phyloP scores from a whole-genome alignment of 176 grass and related monocot genomes.

The Oropetium thomaeum region DNA sequence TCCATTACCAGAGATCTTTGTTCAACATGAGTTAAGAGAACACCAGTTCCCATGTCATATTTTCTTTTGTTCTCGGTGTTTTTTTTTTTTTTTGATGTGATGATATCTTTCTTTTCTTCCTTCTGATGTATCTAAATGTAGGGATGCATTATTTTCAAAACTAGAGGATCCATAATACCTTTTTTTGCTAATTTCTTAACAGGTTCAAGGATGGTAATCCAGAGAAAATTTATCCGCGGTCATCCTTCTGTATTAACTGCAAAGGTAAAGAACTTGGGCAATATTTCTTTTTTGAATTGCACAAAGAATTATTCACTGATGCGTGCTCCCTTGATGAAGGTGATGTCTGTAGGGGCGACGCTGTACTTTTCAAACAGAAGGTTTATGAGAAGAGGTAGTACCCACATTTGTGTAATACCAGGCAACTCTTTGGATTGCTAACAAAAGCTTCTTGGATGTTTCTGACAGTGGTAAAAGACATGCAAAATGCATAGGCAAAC shows the following conservation, averaged over 20 bases:
- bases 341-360: constrained; percentile 74
- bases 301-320: constrained; percentile 6
- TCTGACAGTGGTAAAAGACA: constrained; percentile 43
- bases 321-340: constrained; percentile 34
- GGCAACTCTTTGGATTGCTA: neutral
- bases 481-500: constrained; percentile 55
- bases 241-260: constrained; percentile 65
- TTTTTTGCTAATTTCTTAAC: neutral
- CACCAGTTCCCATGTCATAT: neutral
- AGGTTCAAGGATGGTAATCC: constrained; percentile 60
- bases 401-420: constrained; percentile 6
- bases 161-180: neutral
- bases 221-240: constrained; percentile 56
- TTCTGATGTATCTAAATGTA: constrained; percentile 8
- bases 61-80: neutral
- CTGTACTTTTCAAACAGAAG: constrained; percentile 65
- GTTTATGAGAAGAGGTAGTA: constrained; percentile 45
- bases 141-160: neutral
- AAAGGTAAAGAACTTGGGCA: constrained; percentile 42
- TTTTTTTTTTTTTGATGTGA: too few relatives aligned
- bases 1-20: neutral
- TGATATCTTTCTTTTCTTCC: too few relatives aligned
- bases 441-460: neutral
- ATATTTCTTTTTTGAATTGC: neutral
- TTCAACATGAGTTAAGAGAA: neutral